Evolutionary conservation across 2,329 filamentous ascomycete genomes (phyloP), one percentile per base, ranked within the genome.

Genomic region (Tolypocladium guangdongense): DNA sequence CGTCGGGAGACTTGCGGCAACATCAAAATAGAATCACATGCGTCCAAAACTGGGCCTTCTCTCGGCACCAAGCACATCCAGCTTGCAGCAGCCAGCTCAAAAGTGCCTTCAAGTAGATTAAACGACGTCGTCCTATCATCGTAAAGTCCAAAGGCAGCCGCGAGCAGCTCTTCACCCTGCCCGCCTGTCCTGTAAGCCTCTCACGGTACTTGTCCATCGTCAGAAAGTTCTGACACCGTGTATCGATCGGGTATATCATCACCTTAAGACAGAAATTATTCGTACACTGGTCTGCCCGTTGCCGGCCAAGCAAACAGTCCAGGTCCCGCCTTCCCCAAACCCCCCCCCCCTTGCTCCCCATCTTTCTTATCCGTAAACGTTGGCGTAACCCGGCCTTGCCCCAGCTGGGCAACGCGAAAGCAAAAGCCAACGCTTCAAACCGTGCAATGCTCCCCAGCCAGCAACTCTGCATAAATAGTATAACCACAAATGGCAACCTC

Each of bases 161-260:
- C 24, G 24, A 24, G 27, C 24, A 46, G 41, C 24, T n/a, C 16
- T 8, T 18, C 7, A 14, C 14, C 16, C 35, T 6, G 14, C 35
- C 16, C 16, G 35, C 4, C 14, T 18, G 2, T 14, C 24, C 14
- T 0, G 24, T 14, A 11, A 18, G 41, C 27, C 43, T 46, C 18
- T 32, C 27, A 12, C 43, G 11, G 27, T 4, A 27, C 43, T 11
- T 30, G 24, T 11, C 35, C 35, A 7, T 37, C 18, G 4, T 6
- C 11, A n/a, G 22, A 6, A n/a, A 30, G 6, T 10, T 20, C 7
- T 11, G 7, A 20, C 20, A 36, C 32, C 32, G 18, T 47, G 32
- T 50, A 47, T 56, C 49, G 39, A 51, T 46, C 48, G 57, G 58
- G 56, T 59, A 59, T 59, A 57, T 59, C 54, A 49, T 59, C 57